Evolutionary conservation across 2,329 filamentous ascomycete genomes (phyloP).

Genomic region (Metarhizium humberi): DNA sequence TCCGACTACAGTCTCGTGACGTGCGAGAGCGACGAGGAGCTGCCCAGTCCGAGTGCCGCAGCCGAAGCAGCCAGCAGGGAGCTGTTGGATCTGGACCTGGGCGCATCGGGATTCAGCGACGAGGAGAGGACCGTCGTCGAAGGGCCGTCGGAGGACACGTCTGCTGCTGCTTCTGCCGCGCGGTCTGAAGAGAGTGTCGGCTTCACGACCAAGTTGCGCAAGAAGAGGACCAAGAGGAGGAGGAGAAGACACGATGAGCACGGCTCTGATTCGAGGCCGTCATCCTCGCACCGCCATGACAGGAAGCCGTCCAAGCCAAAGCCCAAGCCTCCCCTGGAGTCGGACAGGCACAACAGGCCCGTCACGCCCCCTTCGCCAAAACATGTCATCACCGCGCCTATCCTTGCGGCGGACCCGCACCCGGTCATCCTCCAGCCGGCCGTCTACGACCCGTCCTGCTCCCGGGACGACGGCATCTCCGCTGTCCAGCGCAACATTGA

Average conservation of each 20-base stretch:
- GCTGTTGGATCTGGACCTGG: conserved; percentile 30
- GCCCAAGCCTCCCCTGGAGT: conserved; percentile 15
- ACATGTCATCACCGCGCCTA: conserved; percentile 38
- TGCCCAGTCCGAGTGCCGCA: conserved; percentile 42
- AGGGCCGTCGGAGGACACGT: conserved; percentile 20
- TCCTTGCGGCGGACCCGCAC: conserved; percentile 37
- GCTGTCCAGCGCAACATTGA: conserved; percentile 49
- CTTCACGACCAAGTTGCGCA: conserved; percentile 41
- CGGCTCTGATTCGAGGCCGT: conserved; percentile 10
- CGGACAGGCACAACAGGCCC: conserved; percentile 16
- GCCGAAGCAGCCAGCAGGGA: conserved; percentile 44
- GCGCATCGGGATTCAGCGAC: conserved; percentile 26
- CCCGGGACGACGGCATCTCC: conserved; percentile 37
- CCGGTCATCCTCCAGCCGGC: conserved; percentile 48
- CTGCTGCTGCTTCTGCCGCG: conserved; percentile 15
- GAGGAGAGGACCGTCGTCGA: conserved; percentile 22
- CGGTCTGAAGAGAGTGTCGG: conserved; percentile 21
- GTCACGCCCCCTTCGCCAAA: conserved; percentile 20
- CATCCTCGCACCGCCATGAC: conserved; percentile 4
- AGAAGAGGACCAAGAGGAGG: conserved; percentile 27
- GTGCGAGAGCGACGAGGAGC: conserved; percentile 24
- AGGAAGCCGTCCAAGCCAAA: conserved; percentile 16
- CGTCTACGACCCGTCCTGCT: conserved; percentile 39
- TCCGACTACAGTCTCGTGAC: conserved; percentile 24
- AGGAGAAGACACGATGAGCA: conserved; percentile 23